Evolutionary conservation across 2,329 filamentous ascomycete species (phyloP).

Genomic region (Diaporthe citri): DNA sequence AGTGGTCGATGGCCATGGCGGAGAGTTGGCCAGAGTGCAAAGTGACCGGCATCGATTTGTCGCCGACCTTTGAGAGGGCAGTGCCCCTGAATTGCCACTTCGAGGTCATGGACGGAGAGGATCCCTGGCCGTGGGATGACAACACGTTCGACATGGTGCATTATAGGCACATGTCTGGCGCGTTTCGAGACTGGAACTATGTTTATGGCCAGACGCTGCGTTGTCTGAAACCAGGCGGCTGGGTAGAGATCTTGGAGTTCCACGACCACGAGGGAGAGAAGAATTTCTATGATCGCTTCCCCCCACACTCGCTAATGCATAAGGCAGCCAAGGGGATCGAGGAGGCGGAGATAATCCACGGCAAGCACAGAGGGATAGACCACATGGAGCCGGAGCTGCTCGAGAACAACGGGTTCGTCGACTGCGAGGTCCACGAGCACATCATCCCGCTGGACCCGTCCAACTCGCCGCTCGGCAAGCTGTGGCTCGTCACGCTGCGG

Average conservation of each 20-base stretch:
- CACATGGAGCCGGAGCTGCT: constrained; percentile 62
- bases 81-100: constrained; percentile 71
- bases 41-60: constrained; percentile 70
- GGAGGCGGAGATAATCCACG: constrained; percentile 58
- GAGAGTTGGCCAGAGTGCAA: constrained; percentile 55
- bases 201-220: constrained; percentile 66
- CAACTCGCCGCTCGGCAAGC: constrained; percentile 62
- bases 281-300: constrained; percentile 56
- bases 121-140: constrained; percentile 67
- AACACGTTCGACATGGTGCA: constrained; percentile 69
- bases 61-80: constrained; percentile 68
- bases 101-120: constrained; percentile 70
- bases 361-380: constrained; percentile 57
- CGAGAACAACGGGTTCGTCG: constrained; percentile 63
- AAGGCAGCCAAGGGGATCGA: constrained; percentile 56
- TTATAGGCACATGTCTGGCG: constrained; percentile 66
- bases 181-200: constrained; percentile 67
- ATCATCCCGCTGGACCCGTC: constrained; percentile 60
- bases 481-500: constrained; percentile 66
- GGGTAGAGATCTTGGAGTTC: constrained; percentile 68
- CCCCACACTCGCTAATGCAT: constrained; percentile 59
- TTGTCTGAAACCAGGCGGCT: constrained; percentile 68
- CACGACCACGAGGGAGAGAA: constrained; percentile 58
- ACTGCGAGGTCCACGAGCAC: constrained; percentile 61
- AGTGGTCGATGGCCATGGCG: constrained; percentile 64